Evolutionary conservation across 805 yeast species (phyloP), one percentile per base, ranked within the genome.

Genomic region (Teunomyces panamensis): DNA sequence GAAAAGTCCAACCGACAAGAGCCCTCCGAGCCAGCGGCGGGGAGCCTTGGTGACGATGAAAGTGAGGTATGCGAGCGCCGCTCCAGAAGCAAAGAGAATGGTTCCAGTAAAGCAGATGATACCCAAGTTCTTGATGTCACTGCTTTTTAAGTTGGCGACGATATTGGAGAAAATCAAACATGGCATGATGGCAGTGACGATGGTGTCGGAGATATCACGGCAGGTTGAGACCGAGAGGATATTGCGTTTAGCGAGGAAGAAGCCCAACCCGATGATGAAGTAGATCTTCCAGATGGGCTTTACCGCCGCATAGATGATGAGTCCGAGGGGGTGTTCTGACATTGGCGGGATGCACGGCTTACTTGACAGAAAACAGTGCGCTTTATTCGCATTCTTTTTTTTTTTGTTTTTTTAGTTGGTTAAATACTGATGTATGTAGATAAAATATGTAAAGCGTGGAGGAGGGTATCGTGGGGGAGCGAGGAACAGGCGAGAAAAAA

Each of bases 261-360:
- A 85, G 9, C 96, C 96, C 10, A 82, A 65, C 4, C 75, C 81
- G 4, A 87, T 78, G 59, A 87, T 84, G 54, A 86, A 67, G 58
- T 88, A 86, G 54, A 89, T 86, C 65, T 89, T 89, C 66, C 88
- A 75, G 49, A 89, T 84, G n/a, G 96, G 96, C 69, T 88, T 89
- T 47, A 85, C 84, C 0, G 96, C 81, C 20, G 88, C 77, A 67
- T 85, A 89, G 5, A 89, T 84, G 32, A 88, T 81, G 34, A 75
- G 74, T 13, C 94, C 92, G 29, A 84, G 56, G 2, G 74, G 54
- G 9, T 57, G 61, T 20, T 30, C 42, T 28, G 51, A 35, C 46
- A 42, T 45, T 3, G 7, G 7, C 7, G 5, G 33, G 8, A 13
- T 11, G 26, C n/a, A 36, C 34, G 34, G 34, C 34, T 32, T 32